Conservation (phyloP, 345 rosid genomes). For the Triadica sebifera region DNA sequence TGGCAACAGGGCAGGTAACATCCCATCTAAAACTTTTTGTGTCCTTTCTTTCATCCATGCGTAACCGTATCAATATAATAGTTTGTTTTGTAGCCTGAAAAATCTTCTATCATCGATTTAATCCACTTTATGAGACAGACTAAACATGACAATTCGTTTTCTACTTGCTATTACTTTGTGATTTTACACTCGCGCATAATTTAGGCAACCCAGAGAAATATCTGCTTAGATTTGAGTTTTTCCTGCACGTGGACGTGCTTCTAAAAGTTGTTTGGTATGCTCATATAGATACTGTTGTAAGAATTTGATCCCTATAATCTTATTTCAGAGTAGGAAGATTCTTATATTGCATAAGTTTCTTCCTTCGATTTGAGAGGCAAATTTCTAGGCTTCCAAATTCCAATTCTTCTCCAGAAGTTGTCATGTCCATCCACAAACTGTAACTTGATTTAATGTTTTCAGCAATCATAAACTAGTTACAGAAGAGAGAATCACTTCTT, state of each 20-base stretch:
- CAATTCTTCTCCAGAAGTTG: background rate
- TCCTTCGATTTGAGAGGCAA: background rate
- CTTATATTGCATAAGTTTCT: background rate
- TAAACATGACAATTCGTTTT: too few relatives aligned
- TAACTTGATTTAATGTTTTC: background rate
- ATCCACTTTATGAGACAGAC: too few relatives aligned
- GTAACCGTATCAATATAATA: too few relatives aligned
- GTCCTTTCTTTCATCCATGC: background rate
- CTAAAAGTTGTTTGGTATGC: too few relatives aligned
- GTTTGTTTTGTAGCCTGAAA: background rate
- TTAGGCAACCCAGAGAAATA: background rate
- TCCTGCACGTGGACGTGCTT: too few relatives aligned
- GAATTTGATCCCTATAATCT: background rate
- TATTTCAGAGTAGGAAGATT: too few relatives aligned
- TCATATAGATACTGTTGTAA: too few relatives aligned
- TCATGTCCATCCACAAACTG: background rate
- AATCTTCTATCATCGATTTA: background rate
- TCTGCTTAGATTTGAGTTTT: too few relatives aligned
- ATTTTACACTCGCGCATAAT: background rate
- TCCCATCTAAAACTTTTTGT: background rate
- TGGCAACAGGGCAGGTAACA: conserved; percentile 68
- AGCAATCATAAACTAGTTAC: background rate
- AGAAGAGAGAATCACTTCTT: too few relatives aligned
- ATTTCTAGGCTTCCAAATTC: background rate
- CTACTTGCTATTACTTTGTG: background rate